Conservation (phyloP, 495 filamentous ascomycete genomes). For the Peziza echinospora region DNA sequence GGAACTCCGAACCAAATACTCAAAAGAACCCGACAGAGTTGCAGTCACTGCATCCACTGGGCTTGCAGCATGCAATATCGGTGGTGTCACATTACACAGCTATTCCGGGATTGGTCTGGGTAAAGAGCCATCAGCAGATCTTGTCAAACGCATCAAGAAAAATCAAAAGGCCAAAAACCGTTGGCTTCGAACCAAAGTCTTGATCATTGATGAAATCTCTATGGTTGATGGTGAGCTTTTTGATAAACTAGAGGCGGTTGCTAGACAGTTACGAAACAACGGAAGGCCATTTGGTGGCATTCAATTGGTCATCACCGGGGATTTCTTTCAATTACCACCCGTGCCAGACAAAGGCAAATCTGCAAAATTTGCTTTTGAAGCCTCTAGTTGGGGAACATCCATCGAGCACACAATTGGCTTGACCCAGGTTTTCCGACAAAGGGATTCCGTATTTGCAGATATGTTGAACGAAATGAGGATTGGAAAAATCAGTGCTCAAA, state of each 20-base stretch:
- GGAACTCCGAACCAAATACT: conserved; percentile 52
- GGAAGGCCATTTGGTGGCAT: conserved; percentile 88
- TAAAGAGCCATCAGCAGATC: conserved; percentile 59
- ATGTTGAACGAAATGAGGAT: conserved; percentile 98
- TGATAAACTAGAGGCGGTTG: conserved; percentile 83
- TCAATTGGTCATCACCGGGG: conserved; percentile 83
- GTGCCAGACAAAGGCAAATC: conserved; percentile 58
- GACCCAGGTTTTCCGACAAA: conserved; percentile 89
- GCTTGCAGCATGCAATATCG: conserved; percentile 89
- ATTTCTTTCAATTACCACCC: conserved; percentile 92
- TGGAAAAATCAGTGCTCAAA: conserved; percentile 48
- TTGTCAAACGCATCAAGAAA: conserved; percentile 77
- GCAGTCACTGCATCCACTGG: conserved; percentile 92
- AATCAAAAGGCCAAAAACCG: conserved; percentile 72
- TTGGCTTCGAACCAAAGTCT: conserved; percentile 68
- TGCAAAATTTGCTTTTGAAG: conserved; percentile 80
- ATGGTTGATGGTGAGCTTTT: conserved; percentile 97
- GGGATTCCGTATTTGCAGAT: conserved; percentile 72
- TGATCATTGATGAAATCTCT: conserved; percentile 87
- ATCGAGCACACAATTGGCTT: conserved; percentile 91
- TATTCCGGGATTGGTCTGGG: conserved; percentile 90
- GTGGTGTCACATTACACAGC: conserved; percentile 85
- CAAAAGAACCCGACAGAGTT: conserved; percentile 51
- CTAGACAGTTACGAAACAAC: conserved; percentile 68
- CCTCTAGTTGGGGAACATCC: conserved; percentile 69